These are phyloP conservation scores for Aspergillus niger DNA, from an alignment of 2,329 filamentous ascomycete genomes.

Conservation along the genomic window DNA sequence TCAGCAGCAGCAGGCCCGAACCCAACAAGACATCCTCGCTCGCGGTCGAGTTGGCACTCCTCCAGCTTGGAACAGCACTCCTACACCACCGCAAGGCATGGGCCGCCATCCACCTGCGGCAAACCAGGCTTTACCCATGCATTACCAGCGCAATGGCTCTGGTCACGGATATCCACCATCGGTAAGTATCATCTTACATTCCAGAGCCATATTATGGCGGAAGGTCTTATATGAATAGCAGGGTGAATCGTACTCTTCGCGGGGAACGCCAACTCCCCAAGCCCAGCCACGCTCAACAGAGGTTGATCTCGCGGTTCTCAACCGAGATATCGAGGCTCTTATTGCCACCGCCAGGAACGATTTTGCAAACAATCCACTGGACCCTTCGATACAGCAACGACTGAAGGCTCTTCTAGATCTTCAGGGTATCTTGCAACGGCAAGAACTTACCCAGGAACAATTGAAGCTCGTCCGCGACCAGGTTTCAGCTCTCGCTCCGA, in stretches of 20 bases:
- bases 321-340: constrained; percentile 78
- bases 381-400: constrained; percentile 73
- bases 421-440: constrained; percentile 75
- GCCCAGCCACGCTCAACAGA: constrained; percentile 37
- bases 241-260: constrained; percentile 20
- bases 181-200: constrained; percentile 18
- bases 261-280: constrained; percentile 33
- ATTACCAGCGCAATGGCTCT: constrained; percentile 36
- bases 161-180: constrained; percentile 26
- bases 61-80: constrained; percentile 68
- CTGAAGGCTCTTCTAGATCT: constrained; percentile 84
- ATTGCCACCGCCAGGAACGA: constrained; percentile 72
- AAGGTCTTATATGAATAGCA: constrained; percentile 15
- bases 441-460: constrained; percentile 77
- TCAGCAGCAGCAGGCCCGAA: constrained; percentile 52
- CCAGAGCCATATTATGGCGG: not conserved
- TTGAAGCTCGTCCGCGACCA: constrained; percentile 82
- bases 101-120: constrained; percentile 43
- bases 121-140: constrained; percentile 23
- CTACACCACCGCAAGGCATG: constrained; percentile 66
- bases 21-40: constrained; percentile 58
- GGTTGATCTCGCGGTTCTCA: constrained; percentile 69
- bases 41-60: constrained; percentile 56
- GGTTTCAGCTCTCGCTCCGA: constrained; percentile 71
- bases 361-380: constrained; percentile 73